These are phyloP conservation scores for Chrysoporthe puriensis DNA, from an alignment of 2,329 filamentous ascomycete genomes.

Conservation along the genomic window DNA sequence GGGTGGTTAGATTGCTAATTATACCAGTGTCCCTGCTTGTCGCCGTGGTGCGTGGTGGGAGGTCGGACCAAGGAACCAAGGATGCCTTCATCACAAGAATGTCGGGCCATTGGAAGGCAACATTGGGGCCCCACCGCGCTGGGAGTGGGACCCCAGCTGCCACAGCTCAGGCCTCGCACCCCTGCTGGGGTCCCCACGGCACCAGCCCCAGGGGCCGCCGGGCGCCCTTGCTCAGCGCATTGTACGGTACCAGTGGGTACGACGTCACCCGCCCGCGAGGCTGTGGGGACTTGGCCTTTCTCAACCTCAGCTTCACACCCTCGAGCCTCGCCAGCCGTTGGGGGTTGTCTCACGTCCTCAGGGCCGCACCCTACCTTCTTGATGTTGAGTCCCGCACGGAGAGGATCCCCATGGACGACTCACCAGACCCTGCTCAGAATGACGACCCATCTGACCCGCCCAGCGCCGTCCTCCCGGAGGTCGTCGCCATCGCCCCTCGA, in stretches of 20 bases:
- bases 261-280: slow-evolving; percentile 10
- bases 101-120: background rate
- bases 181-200: background rate
- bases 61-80: background rate
- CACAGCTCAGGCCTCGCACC: background rate
- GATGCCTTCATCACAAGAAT: slow-evolving; percentile 18
- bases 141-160: background rate
- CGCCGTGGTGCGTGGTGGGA: background rate
- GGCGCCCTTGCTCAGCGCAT: background rate
- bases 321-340: background rate
- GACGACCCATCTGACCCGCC: slow-evolving; percentile 31
- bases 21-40: background rate
- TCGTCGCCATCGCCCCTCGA: slow-evolving; percentile 56
- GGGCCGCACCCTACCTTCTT: slow-evolving; percentile 5
- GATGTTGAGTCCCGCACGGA: slow-evolving; percentile 19
- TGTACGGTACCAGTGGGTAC: background rate
- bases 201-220: background rate
- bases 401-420: slow-evolving; percentile 31
- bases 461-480: slow-evolving; percentile 33
- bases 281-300: slow-evolving; percentile 1
- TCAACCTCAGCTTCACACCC: background rate
- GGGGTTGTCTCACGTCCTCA: background rate
- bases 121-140: slow-evolving; percentile 2
- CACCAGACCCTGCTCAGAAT: slow-evolving; percentile 30
- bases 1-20: background rate